Evolutionary conservation across 2,329 filamentous ascomycete genomes (phyloP).

Genomic region (Aspergillus sp.): DNA sequence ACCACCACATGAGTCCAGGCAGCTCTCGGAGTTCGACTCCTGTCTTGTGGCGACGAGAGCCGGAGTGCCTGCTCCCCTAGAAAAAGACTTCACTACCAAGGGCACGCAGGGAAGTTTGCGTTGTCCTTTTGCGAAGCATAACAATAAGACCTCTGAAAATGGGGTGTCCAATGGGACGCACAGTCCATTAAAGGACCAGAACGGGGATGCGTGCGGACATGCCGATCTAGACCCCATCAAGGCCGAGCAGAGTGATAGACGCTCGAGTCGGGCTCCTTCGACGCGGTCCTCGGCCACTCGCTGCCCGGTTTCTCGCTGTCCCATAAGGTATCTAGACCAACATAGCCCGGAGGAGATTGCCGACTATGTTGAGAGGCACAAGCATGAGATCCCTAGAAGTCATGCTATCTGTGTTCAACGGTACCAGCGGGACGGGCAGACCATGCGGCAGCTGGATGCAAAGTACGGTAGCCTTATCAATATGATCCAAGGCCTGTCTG

Average conservation of each 20-base stretch:
- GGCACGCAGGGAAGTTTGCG: slow-evolving; percentile 76
- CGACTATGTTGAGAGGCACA: slow-evolving; percentile 90
- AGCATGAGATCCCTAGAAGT: slow-evolving; percentile 89
- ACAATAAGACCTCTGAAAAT: slow-evolving; percentile 41
- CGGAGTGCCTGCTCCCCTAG: slow-evolving; percentile 67
- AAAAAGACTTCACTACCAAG: slow-evolving; percentile 87
- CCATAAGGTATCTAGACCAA: slow-evolving; percentile 88
- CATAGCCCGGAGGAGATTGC: slow-evolving; percentile 93
- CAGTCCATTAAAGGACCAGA: slow-evolving; percentile 42
- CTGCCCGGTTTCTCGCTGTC: slow-evolving; percentile 72
- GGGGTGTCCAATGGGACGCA: slow-evolving; percentile 42
- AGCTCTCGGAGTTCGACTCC: slow-evolving; percentile 36
- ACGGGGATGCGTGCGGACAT: slow-evolving; percentile 50
- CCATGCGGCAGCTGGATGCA: slow-evolving; percentile 83
- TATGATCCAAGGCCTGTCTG: slow-evolving; percentile 89
- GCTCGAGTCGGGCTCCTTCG: slow-evolving; percentile 44
- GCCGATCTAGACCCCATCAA: slow-evolving; percentile 61
- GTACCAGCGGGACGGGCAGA: slow-evolving; percentile 83
- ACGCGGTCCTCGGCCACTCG: slow-evolving; percentile 57
- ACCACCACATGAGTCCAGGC: slow-evolving; percentile 31
- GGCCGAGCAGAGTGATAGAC: slow-evolving; percentile 49
- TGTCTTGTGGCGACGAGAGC: slow-evolving; percentile 50
- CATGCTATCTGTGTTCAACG: slow-evolving; percentile 89
- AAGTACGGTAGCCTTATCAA: slow-evolving; percentile 91
- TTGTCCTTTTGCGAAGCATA: slow-evolving; percentile 72